Base-by-base conservation (phyloP, 2,329 filamentous ascomycete genomes). In the Capronia coronata region DNA sequence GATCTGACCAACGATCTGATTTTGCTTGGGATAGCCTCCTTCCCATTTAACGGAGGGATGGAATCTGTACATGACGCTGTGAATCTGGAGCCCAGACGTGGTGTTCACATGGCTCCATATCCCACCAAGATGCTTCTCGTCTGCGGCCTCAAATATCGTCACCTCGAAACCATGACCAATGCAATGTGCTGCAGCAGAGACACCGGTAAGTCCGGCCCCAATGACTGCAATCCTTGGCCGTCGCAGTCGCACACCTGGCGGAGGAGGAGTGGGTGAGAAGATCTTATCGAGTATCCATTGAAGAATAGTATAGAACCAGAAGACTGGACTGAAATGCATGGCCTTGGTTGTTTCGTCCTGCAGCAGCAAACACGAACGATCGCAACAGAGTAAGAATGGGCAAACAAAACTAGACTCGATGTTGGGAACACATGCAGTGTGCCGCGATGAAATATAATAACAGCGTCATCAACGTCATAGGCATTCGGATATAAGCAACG, bases 101-200 rank as follows among this genome's bases (percentile, higher is more conserved):
- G 85, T 86, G 69, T 93, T 91, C 34, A 93, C 86, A 66, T 78
- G 77, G 81, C 81, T 87, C 86, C 87, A 91, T 27, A 91, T 91
- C 0, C 87, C 87, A 13, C 86, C 86, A 0, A 94, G 65, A 19
- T 79, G 74, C 13, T 85, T 75, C 55, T 80, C 73, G 2, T 74
- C 67, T 1, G 84, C 84, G 6, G 80, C 78, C 64, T 94, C 87
- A 57, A 94, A 94, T 32, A 94, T 78, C 16, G 78, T 76, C 5
- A 88, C 84, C 55, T 93, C 86, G 58, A 91, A 91, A 38, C 87
- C 87, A 78, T 93, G 86, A 1, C 87, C 87, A 29, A 90, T 80
- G 62, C 86, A 89, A 64, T 94, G 87, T 1, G 86, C 81, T 0
- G 88, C 88, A 6, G 86, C 80, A 1, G 86, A 87, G 2, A 93